Evolutionary conservation across 176 grass and related monocot genomes (phyloP).

Genomic region (Avena eriantha): DNA sequence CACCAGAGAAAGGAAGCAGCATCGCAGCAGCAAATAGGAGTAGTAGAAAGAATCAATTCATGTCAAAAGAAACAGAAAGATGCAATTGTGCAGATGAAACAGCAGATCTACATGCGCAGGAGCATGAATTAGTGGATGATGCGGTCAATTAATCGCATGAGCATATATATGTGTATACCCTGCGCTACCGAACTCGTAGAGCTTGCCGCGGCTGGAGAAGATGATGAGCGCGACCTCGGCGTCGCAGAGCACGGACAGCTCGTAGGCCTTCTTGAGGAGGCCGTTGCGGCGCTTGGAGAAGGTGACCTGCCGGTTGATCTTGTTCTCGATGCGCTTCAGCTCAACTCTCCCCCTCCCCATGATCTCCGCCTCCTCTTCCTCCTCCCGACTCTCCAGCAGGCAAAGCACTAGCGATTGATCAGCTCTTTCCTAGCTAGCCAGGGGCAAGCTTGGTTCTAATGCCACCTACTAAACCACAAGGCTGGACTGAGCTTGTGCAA

Average conservation of each 20-base stretch:
- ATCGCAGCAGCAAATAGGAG: background rate
- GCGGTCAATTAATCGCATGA: background rate
- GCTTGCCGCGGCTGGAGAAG: slow-evolving; percentile 95
- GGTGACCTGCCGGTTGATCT: slow-evolving; percentile 96
- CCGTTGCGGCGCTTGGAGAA: slow-evolving; percentile 96
- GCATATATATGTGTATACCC: slow-evolving; percentile 27
- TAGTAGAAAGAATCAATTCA: background rate
- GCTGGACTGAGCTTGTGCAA: slow-evolving; percentile 8
- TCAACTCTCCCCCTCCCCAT: slow-evolving; percentile 93
- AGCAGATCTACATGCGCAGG: slow-evolving; percentile 7
- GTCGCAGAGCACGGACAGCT: slow-evolving; percentile 94
- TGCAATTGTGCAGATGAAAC: background rate
- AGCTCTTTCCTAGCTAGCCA: background rate
- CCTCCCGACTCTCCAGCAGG: slow-evolving; percentile 3
- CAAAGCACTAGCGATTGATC: background rate
- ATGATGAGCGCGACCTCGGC: slow-evolving; percentile 95
- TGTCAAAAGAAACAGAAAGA: background rate
- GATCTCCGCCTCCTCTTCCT: background rate
- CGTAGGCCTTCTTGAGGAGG: slow-evolving; percentile 94
- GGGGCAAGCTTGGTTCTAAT: background rate
- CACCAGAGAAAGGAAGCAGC: background rate
- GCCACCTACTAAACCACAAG: slow-evolving; percentile 27
- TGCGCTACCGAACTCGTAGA: slow-evolving; percentile 92
- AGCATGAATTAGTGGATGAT: background rate
- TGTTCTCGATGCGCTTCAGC: slow-evolving; percentile 98